These are phyloP conservation scores for Symmetrospora coprosmae DNA, from an alignment of 768 basidiomycete genomes.

Conservation along the genomic window DNA sequence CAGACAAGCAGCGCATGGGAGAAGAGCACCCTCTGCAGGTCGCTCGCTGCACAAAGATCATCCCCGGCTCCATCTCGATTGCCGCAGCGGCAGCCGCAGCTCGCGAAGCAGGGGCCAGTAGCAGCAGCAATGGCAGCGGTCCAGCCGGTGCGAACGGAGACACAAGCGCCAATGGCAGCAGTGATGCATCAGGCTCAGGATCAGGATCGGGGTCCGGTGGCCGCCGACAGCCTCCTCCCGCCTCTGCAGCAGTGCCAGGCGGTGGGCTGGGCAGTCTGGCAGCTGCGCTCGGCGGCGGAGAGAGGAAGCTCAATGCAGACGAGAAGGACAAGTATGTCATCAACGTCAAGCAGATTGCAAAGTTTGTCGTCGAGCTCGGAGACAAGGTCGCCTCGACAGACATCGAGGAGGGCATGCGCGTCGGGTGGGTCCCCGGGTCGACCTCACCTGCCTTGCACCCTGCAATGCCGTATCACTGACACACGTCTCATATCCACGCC, in stretches of 20 bases:
- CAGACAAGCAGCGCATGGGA: constrained; percentile 77
- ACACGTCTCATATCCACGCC: background rate
- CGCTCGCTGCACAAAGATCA: constrained; percentile 96
- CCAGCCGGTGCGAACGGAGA: constrained; percentile 32
- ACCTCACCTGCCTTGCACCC: no score
- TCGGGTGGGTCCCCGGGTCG: constrained; percentile 56
- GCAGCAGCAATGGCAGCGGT: background rate
- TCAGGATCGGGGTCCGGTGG: background rate
- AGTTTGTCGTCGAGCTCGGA: constrained; percentile 93
- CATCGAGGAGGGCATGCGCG: constrained; percentile 99
- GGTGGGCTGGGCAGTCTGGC: constrained; percentile 8
- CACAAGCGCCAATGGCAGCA: constrained; percentile 54
- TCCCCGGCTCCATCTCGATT: constrained; percentile 35
- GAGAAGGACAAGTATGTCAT: constrained; percentile 99
- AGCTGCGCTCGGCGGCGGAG: constrained; percentile 15
- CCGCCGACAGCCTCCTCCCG: background rate
- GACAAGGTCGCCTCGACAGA: constrained; percentile 95
- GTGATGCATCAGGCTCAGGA: constrained; percentile 58
- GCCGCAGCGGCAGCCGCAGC: constrained; percentile 13
- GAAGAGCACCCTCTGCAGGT: constrained; percentile 92
- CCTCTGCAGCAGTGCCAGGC: background rate
- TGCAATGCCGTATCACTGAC: no score
- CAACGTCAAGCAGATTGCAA: constrained; percentile 98
- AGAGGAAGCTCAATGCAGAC: constrained; percentile 55
- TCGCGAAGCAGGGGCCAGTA: background rate